A percentile compares a stretch with the other conserved stretches of the same genome.
phyloP scores from a whole-genome alignment of 169 alveolate genomes.

The Eimeria maxima region DNA sequence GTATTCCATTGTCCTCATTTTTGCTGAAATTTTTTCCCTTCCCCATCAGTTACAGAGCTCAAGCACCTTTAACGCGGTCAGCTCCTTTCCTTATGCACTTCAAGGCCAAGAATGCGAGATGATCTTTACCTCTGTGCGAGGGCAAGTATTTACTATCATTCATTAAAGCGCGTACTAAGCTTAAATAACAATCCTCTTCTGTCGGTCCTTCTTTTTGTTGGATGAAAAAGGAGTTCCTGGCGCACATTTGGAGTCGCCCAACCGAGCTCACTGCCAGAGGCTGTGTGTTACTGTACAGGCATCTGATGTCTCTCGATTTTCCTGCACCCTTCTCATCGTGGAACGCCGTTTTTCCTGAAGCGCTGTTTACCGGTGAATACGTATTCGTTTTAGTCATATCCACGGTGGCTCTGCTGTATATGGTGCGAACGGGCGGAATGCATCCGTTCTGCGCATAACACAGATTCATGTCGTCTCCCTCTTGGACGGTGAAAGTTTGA shows the following conservation, averaged over 20 bases:
- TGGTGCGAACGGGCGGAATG: background rate
- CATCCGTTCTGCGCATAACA: background rate
- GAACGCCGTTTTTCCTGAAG: slow-evolving; percentile 74
- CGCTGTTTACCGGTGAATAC: slow-evolving; percentile 64
- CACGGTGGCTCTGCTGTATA: background rate
- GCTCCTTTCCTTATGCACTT: slow-evolving; percentile 44
- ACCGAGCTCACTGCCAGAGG: background rate
- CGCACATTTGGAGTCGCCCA: background rate
- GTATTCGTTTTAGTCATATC: too few relatives aligned
- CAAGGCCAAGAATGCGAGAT: slow-evolving; percentile 77
- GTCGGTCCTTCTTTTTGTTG: background rate
- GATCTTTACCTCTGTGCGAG: slow-evolving; percentile 85
- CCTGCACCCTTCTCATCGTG: slow-evolving; percentile 74
- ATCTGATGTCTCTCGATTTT: slow-evolving; percentile 81
- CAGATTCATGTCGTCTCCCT: background rate
- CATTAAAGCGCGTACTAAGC: background rate
- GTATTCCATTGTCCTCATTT: background rate
- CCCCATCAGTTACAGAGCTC: slow-evolving; percentile 60
- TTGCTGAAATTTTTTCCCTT: background rate
- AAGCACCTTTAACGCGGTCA: slow-evolving; percentile 84
- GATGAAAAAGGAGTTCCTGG: background rate
- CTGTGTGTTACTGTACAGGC: slow-evolving; percentile 61
- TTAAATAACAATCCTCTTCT: background rate
- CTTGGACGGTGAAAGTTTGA: too few relatives aligned
- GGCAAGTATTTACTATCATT: slow-evolving; percentile 22